Conservation (phyloP, 805 yeast species). For the Scheffersomyces amazonensis region DNA sequence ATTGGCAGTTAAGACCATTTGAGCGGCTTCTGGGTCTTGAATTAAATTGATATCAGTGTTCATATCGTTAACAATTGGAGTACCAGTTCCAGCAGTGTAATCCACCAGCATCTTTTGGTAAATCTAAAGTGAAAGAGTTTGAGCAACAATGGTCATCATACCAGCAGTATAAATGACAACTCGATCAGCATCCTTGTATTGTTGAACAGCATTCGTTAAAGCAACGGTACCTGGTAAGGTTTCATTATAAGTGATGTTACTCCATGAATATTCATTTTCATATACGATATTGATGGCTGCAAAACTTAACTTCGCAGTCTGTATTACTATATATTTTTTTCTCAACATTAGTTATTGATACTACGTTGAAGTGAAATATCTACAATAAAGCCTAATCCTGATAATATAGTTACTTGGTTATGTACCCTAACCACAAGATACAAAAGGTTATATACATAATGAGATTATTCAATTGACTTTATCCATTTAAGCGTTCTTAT, state of each 20-base stretch:
- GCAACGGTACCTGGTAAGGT: constrained; percentile 36
- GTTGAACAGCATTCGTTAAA: constrained; percentile 37
- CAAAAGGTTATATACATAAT: too few species aligned
- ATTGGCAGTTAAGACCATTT: constrained; percentile 37
- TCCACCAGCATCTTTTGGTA: constrained; percentile 37
- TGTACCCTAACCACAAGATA: too few species aligned
- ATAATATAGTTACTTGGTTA: too few species aligned
- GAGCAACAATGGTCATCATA: constrained; percentile 44
- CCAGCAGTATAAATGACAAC: constrained; percentile 37
- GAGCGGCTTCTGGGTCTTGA: constrained; percentile 46
- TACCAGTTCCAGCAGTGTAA: constrained; percentile 31
- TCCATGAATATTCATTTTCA: constrained; percentile 28
- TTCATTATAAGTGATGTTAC: constrained; percentile 24
- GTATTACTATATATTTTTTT: too few species aligned
- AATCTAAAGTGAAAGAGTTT: constrained; percentile 35
- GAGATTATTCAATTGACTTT: too few species aligned
- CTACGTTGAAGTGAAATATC: too few species aligned
- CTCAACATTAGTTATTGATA: too few species aligned
- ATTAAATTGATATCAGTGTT: constrained; percentile 43
- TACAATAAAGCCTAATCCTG: too few species aligned
- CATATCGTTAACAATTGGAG: constrained; percentile 24
- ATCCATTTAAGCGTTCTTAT: too few species aligned
- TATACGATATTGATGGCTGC: too few species aligned
- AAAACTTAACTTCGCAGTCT: too few species aligned
- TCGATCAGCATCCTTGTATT: constrained; percentile 33